These are phyloP conservation scores for Arxiozyma telluris DNA, from an alignment of 1,139 yeast species.

Conservation along the genomic window DNA sequence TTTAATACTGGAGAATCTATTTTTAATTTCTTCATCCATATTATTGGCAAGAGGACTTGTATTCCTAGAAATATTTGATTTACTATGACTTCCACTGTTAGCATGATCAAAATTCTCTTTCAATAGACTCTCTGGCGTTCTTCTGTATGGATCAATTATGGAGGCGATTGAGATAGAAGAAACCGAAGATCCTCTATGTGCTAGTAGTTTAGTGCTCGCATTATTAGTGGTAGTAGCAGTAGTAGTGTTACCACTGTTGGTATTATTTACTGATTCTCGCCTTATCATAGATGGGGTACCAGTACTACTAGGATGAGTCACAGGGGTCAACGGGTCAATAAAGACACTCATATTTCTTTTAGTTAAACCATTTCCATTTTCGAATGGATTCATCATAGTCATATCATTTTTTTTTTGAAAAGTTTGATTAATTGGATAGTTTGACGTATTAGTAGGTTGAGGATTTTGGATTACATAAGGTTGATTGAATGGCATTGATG, in stretches of 20 bases:
- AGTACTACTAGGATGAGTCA: slow-evolving; percentile 9
- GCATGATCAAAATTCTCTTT: background rate
- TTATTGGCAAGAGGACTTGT: background rate
- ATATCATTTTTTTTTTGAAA: slow-evolving; percentile 4
- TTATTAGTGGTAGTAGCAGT: background rate
- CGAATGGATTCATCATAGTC: slow-evolving; percentile 7
- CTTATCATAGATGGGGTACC: slow-evolving; percentile 1
- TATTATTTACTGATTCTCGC: background rate
- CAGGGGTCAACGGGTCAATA: slow-evolving; percentile 32
- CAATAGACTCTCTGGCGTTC: slow-evolving; percentile 1
- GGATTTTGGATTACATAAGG: slow-evolving; percentile 1
- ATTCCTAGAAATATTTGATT: background rate
- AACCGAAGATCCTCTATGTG: background rate
- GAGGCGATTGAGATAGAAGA: slow-evolving; percentile 4
- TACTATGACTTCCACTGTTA: background rate
- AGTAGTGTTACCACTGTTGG: background rate
- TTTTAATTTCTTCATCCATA: background rate
- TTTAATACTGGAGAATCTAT: background rate
- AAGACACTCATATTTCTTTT: slow-evolving; percentile 31
- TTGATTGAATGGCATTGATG: background rate
- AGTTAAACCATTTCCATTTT: slow-evolving; percentile 3
- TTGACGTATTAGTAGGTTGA: background rate
- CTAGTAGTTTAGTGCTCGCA: background rate
- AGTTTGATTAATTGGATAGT: background rate
- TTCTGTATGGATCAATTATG: slow-evolving; percentile 1